These are phyloP conservation scores for Tricholoma bakamatsutake DNA, from an alignment of 768 basidiomycete genomes.

Conservation along the genomic window DNA sequence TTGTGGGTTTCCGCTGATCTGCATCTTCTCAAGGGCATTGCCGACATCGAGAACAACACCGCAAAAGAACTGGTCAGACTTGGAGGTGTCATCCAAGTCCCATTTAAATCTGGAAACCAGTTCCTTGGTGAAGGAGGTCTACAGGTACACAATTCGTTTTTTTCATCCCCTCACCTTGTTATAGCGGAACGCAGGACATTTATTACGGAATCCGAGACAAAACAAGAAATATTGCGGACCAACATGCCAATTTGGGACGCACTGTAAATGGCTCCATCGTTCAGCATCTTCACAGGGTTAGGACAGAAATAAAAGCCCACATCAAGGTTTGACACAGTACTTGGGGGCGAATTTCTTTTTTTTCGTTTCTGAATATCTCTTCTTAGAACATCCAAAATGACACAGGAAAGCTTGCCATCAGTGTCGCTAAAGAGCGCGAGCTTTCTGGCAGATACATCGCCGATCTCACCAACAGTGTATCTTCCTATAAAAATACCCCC, in stretches of 20 bases:
- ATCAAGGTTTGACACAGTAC: slow-evolving; percentile 62
- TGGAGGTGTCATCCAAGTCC: slow-evolving; percentile 93
- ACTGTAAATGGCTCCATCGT: slow-evolving; percentile 97
- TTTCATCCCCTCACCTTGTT: neutral
- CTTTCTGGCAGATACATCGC: slow-evolving; percentile 78
- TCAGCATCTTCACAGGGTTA: slow-evolving; percentile 91
- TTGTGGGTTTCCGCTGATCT: neutral
- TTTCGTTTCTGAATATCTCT: neutral
- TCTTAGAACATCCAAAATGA: slow-evolving; percentile 87
- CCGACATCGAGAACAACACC: slow-evolving; percentile 92
- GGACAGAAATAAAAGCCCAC: slow-evolving; percentile 93
- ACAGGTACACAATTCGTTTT: slow-evolving; percentile 41
- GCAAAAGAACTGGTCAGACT: slow-evolving; percentile 91
- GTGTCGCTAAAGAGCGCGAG: slow-evolving; percentile 91
- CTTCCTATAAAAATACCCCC: slow-evolving; percentile 91
- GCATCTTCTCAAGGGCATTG: slow-evolving; percentile 33
- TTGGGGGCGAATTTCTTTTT: too few species aligned
- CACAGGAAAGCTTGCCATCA: slow-evolving; percentile 85
- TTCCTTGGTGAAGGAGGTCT: slow-evolving; percentile 95
- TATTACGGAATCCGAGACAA: slow-evolving; percentile 95
- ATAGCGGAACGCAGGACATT: slow-evolving; percentile 54
- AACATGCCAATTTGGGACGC: slow-evolving; percentile 91
- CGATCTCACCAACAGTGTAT: slow-evolving; percentile 80
- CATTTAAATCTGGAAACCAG: slow-evolving; percentile 92
- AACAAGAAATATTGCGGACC: slow-evolving; percentile 88